A percentile compares a stretch with the other conserved stretches of the same genome.
Evolutionary conservation across 73 alveolate genomes (phyloP).

Genomic region (Paramecium sonneborni): DNA sequence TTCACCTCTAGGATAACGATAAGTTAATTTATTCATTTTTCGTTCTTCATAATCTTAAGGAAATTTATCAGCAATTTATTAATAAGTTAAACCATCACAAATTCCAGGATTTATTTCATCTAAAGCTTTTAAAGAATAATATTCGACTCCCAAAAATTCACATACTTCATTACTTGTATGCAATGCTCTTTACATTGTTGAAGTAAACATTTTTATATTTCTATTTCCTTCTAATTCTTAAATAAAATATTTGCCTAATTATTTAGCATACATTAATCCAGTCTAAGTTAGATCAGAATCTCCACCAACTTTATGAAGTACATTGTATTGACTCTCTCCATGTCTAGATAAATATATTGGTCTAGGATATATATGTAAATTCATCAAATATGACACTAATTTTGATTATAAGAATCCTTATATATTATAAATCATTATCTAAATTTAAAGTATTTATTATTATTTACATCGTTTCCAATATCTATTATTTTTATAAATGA

Average conservation of each 20-base stretch:
- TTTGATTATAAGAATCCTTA: constrained; percentile 50
- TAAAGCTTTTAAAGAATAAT: constrained; percentile 57
- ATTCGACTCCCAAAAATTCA: constrained; percentile 44
- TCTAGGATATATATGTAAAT: constrained; percentile 70
- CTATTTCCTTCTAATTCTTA: constrained; percentile 28
- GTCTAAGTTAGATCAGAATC: constrained; percentile 56
- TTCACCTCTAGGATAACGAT: constrained; percentile 84
- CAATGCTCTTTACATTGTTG: constrained; percentile 62
- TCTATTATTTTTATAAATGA: constrained; percentile 62
- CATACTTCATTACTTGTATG: constrained; percentile 53
- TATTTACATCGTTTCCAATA: constrained; percentile 56
- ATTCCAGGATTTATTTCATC: constrained; percentile 82
- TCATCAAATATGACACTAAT: constrained; percentile 64
- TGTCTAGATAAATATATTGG: constrained; percentile 82
- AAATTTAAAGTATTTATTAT: not conserved
- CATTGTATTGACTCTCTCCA: constrained; percentile 77
- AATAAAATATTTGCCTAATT: constrained; percentile 45
- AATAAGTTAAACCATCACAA: constrained; percentile 82
- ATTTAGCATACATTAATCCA: constrained; percentile 65
- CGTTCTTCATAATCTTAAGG: constrained; percentile 76
- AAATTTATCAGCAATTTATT: constrained; percentile 67
- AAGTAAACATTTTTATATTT: constrained; percentile 34
- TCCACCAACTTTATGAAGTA: constrained; percentile 72
- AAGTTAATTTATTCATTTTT: constrained; percentile 71
- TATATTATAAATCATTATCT: constrained; percentile 46